These are phyloP conservation scores for Ensete ventricosum DNA, from an alignment of 176 grass and related monocot genomes.

Conservation along the genomic window DNA sequence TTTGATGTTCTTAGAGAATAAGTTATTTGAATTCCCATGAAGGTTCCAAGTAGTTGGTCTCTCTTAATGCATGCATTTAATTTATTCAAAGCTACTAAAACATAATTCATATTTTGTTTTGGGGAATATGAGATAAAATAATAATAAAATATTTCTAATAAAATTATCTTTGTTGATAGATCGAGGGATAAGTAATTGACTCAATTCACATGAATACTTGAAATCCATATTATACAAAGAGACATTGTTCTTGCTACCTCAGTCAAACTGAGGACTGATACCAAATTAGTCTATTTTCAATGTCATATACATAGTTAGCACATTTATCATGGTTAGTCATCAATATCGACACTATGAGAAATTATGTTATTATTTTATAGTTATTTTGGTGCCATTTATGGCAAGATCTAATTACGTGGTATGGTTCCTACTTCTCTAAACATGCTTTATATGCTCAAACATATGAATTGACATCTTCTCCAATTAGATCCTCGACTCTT, in stretches of 20 bases:
- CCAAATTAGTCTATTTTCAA: too few relatives aligned
- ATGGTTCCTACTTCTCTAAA: too few relatives aligned
- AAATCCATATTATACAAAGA: too few relatives aligned
- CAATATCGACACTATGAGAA: not conserved
- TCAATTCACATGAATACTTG: too few relatives aligned
- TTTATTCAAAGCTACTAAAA: constrained; percentile 35
- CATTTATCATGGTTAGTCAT: not conserved
- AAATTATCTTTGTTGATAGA: too few relatives aligned
- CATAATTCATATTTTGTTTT: too few relatives aligned
- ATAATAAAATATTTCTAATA: too few relatives aligned
- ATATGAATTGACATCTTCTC: constrained; percentile 82
- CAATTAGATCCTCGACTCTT: constrained; percentile 4
- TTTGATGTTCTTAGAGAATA: constrained; percentile 41
- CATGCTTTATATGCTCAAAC: not conserved
- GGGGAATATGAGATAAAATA: too few relatives aligned
- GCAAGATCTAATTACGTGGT: not conserved
- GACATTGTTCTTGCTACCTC: too few relatives aligned
- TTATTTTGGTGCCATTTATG: not conserved
- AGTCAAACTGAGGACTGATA: too few relatives aligned
- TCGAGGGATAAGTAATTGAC: too few relatives aligned
- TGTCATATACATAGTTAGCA: too few relatives aligned
- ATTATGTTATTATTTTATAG: not conserved
- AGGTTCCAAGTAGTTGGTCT: constrained; percentile 27
- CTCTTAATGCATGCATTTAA: not conserved
- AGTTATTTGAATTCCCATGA: constrained; percentile 53